Evolutionary conservation across 345 rosid genomes (phyloP).

Genomic region (Corymbia maculata): DNA sequence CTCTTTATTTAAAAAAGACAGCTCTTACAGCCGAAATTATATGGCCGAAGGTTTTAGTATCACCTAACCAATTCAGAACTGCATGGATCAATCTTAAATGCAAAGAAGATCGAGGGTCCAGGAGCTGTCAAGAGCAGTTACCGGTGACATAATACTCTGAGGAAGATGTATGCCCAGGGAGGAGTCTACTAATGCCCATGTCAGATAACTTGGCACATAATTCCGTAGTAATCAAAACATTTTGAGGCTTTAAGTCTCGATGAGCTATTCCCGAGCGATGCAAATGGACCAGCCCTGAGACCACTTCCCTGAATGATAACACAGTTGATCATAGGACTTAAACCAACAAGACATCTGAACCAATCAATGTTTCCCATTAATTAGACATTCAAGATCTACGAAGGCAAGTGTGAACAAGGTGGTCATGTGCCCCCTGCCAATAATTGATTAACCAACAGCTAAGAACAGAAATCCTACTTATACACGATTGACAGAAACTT

Average conservation of each 20-base stretch:
- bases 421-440: neutral
- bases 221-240: conserved; percentile 66
- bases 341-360: neutral
- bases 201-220: conserved; percentile 80
- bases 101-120: neutral
- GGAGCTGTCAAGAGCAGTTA: conserved; percentile 6
- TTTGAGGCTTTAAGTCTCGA: conserved; percentile 90
- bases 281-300: conserved; percentile 73
- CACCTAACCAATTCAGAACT: neutral
- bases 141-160: conserved; percentile 71
- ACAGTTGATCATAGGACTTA: neutral
- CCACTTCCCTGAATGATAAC: conserved; percentile 52
- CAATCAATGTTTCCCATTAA: neutral
- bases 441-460: neutral
- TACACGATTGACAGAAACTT: neutral
- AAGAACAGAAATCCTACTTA: neutral
- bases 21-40: neutral
- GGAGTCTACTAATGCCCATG: conserved; percentile 89
- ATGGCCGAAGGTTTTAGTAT: neutral
- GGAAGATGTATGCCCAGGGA: conserved; percentile 61
- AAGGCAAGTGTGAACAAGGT: conserved; percentile 61
- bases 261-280: conserved; percentile 87
- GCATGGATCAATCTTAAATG: neutral
- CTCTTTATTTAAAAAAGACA: neutral
- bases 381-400: conserved; percentile 18